These are phyloP conservation scores for Goffeauzyma gilvescens DNA, from an alignment of 768 basidiomycete species.

Conservation along the genomic window DNA sequence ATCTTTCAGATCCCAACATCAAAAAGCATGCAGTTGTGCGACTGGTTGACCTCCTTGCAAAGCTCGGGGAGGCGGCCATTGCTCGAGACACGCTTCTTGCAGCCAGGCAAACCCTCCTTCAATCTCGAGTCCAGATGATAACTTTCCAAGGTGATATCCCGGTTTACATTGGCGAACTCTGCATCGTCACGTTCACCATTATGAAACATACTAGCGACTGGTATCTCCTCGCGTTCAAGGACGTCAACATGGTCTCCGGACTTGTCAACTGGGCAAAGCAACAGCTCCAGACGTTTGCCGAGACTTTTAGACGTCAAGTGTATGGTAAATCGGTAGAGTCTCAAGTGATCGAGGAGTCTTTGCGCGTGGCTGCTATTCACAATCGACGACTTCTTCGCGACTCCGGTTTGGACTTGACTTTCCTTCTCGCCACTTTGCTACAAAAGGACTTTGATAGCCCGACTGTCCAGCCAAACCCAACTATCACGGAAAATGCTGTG, in stretches of 20 bases:
- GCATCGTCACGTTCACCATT: constrained; percentile 75
- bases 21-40: constrained; percentile 55
- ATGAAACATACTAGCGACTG: constrained; percentile 96
- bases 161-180: constrained; percentile 67
- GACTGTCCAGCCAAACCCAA: constrained; percentile 5
- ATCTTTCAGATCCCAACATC: constrained; percentile 55
- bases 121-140: constrained; percentile 63
- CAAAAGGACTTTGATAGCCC: constrained; percentile 15
- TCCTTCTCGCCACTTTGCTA: constrained; percentile 46
- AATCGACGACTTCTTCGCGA: constrained; percentile 79
- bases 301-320: constrained; percentile 76
- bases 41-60: constrained; percentile 52
- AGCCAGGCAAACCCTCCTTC: constrained; percentile 56
- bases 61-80: constrained; percentile 54
- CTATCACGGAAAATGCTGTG: constrained; percentile 1
- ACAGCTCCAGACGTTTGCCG: constrained; percentile 63
- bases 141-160: constrained; percentile 73
- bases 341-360: constrained; percentile 54
- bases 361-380: constrained; percentile 57
- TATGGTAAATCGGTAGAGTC: constrained; percentile 61
- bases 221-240: constrained; percentile 88
- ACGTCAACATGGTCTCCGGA: constrained; percentile 82
- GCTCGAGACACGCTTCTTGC: constrained; percentile 67
- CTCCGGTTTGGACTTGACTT: constrained; percentile 82
- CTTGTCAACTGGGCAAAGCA: constrained; percentile 87